Base-by-base conservation (phyloP, 176 grass and related monocot genomes). In the Zoysia pacifica region DNA sequence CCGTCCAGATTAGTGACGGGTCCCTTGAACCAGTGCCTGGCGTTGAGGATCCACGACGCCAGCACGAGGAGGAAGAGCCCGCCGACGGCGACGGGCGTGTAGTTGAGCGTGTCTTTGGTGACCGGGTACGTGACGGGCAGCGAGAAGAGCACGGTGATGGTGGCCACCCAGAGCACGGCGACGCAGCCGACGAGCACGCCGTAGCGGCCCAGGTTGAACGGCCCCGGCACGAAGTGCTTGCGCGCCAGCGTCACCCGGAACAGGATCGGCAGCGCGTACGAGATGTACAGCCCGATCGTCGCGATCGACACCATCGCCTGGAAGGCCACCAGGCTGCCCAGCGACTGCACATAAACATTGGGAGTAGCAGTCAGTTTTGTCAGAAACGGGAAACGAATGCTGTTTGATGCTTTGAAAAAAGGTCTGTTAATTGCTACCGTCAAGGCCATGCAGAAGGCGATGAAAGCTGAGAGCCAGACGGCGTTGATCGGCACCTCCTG, bases 401-500 rank as follows among this genome's bases (percentile, higher is more conserved):
- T 11, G 5, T 2, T 19, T 9, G 40, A 9, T 74, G 59, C 4
- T 54, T 48, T 55, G 52, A 1, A 42, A 28, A 28, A 28, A 28
- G 28, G 28, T 28, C 28, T 15, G 2, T 6, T 7, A 11, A 6
- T 83, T 94, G 28, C 28, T 28, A 94, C 95, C 78, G 92, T 83
- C 41, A 98, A 55, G 9, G 96, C 92, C 96, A 98, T 93, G 83
- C 83, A 93, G 65, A 98, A 84, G 63, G 86, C 85, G 46, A 98
- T 4, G 43, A 89, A 73, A 1, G 82, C 90, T 15, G 92, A 92
- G 52, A 98, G 90, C 92, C 96, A 98, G 87, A 95, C 92, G 9
- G 92, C 96, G 89, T 93, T 98, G 74, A 93, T 74, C 1, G 95
- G 94, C 43, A 98, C 90, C 9, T 94, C 95, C n/a, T 91, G 82